Percentiles rank a stretch among this genome's conserved stretches.
Evolutionary conservation across 176 grass and related monocot species (phyloP).

Genomic region (Tillandsia leiboldiana): DNA sequence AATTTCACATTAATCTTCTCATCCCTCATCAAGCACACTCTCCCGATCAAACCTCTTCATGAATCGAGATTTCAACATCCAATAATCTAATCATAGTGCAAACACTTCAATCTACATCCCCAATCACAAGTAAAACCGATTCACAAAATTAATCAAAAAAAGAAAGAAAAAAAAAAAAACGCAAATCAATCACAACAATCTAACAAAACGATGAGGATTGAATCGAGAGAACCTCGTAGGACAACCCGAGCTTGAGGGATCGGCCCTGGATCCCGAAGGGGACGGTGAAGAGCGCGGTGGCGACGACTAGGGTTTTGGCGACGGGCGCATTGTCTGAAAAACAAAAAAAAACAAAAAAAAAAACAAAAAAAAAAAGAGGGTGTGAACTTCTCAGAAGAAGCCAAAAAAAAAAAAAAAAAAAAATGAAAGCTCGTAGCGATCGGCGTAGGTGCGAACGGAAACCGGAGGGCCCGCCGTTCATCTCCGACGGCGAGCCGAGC

Average conservation of each 20-base stretch:
- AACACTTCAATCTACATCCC: too few species aligned
- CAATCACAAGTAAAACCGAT: too few species aligned
- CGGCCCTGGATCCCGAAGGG: constrained; percentile 48
- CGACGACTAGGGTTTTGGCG: constrained; percentile 58
- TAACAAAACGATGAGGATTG: background rate
- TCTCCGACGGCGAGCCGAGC: constrained; percentile 26
- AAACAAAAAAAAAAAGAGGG: background rate
- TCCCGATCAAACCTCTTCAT: too few species aligned
- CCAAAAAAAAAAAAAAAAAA: background rate
- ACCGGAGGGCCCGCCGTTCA: constrained; percentile 80
- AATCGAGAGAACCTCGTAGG: constrained; percentile 49
- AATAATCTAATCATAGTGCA: too few species aligned
- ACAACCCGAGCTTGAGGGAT: constrained; percentile 57
- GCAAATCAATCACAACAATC: background rate
- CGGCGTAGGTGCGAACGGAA: constrained; percentile 39
- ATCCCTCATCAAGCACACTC: too few species aligned
- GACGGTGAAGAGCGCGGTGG: constrained; percentile 60
- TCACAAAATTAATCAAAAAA: too few species aligned
- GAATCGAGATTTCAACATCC: too few species aligned
- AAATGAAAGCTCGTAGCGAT: background rate
- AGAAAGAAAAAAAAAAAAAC: background rate
- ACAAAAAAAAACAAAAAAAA: constrained; percentile 8
- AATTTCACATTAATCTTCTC: too few species aligned
- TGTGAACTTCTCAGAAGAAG: background rate
- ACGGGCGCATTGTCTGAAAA: constrained; percentile 77